Base-by-base conservation (phyloP, 148 eudicot genomes). In the Nepenthes gracilis region DNA sequence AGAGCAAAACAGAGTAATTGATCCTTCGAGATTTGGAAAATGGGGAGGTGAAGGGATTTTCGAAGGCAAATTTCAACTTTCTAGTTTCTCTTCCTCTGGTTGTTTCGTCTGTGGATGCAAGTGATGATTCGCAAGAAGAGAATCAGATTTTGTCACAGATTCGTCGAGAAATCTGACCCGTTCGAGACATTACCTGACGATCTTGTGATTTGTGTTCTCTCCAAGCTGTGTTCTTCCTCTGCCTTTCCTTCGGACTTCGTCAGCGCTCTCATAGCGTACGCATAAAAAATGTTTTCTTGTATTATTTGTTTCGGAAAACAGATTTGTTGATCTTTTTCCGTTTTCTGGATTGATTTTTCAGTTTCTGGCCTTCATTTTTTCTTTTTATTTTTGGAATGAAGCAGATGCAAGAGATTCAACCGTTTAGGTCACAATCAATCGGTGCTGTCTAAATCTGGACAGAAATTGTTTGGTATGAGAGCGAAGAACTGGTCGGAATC, bases 401-500 rank as follows among this genome's bases (percentile, higher is more conserved):
- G 8, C 75, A 77, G 81, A 64, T 77, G 81, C 64, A 74, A 64
- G 53, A 77, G 73, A 52, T 58, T 80, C 57, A 73, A 77, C 57
- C 64, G 62, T n/a, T 34, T 80, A 12, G 84, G 74, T 10, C 35
- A 70, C 2, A 35, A 73, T 43, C 80, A 67, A 4, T 6, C 43
- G 68, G 81, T 76, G 36, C 40, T 80, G 5, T 60, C 74, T 14
- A 43, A 36, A 68, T 67, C 83, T 12, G 64, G 77, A 38, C 15
- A 73, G 35, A 58, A 54, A 12, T 10, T 71, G 7, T 63, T 80
- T 7, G 55, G 71, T 0, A 38, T 80, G 32, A 37, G 48, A 54
- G 80, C 78, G n/a, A 70, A 57, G 5, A 76, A 73, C 35, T 80
- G 83, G 83, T 80, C 63, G 9, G 74, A 80, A 38, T 43, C 54